Conservation (phyloP, 1,284 basidiomycete genomes). For the Pyrrhoderma lamaoense region DNA sequence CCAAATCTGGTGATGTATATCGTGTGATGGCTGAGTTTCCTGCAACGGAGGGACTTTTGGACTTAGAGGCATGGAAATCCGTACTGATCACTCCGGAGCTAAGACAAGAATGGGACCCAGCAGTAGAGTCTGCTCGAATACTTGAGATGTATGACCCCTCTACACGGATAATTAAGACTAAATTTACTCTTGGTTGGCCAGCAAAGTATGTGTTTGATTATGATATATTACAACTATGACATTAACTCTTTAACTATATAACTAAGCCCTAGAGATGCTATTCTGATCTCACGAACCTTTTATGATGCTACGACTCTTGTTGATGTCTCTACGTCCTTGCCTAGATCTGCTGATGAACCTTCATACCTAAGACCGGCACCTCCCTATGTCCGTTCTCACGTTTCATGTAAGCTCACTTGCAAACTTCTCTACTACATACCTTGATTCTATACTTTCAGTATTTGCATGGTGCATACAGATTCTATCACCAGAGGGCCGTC, state of each 20-base stretch:
- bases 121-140: conserved; percentile 79
- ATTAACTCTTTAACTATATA: conserved; percentile 18
- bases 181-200: conserved; percentile 93
- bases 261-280: conserved; percentile 80
- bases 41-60: conserved; percentile 51
- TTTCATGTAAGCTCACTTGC: conserved; percentile 51
- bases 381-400: conserved; percentile 89
- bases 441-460: conserved; percentile 39
- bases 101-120: conserved; percentile 85
- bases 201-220: conserved; percentile 62
- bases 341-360: conserved; percentile 87
- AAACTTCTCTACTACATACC: not conserved
- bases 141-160: conserved; percentile 83
- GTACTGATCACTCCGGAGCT: conserved; percentile 82
- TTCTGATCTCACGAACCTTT: conserved; percentile 84
- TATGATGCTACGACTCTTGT: conserved; percentile 79
- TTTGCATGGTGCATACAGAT: conserved; percentile 91
- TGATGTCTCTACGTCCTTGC: conserved; percentile 92
- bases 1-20: conserved; percentile 71
- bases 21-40: conserved; percentile 78
- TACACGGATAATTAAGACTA: conserved; percentile 83
- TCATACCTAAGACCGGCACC: conserved; percentile 90
- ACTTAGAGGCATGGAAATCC: conserved; percentile 77
- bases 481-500: conserved; percentile 39
- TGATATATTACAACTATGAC: conserved; percentile 10